Evolutionary conservation across 108 stramenopile genomes (phyloP), one percentile per base, ranked within the genome.

Genomic region (Bacterosira constricta): DNA sequence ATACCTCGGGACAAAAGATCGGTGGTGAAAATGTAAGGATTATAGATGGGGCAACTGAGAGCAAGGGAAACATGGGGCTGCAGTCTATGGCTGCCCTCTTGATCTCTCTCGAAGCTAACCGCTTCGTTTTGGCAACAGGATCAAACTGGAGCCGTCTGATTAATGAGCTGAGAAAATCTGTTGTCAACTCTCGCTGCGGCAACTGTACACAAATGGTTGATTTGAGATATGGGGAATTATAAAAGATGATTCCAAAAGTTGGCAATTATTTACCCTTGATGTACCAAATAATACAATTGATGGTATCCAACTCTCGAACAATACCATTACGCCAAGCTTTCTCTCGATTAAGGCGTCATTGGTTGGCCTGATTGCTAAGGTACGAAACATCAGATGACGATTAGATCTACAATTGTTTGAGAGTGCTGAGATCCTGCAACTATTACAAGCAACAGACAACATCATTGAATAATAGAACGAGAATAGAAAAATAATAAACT

Each of bases 81-180:
- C 18, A 66, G 9, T 71, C 83, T 12, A 50, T 88, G 26, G 86
- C 66, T 9, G 78, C 82, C 1, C 63, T 88, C n/a, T 59, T 88
- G 62, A 67, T 87, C 2, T 80, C 83, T 2, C 74, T 87, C 80
- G 81, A 87, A 65, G 77, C 77, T n/a, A 82, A 88, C 46, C 70
- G 79, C 26, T 88, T 77, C 73, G 86, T 88, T 20, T 57, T 88
- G 51, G 80, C 84, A 0, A 82, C 82, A 7, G 71, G 21, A 32
- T 80, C 77, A 25, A 88, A 88, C 63, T 88, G 86, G 86, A 85
- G 83, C 68, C 64, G 75, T 26, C 26, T 88, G 36, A 77, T 88
- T 75, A 77, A 88, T 37, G 81, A 83, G 51, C 38, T 88, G 45
- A 61, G 86, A 63, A 41, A 67, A 35, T 45, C 62, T 29, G 64